Conservation (phyloP, 768 basidiomycete species). For the Tulasnella sp. region DNA sequence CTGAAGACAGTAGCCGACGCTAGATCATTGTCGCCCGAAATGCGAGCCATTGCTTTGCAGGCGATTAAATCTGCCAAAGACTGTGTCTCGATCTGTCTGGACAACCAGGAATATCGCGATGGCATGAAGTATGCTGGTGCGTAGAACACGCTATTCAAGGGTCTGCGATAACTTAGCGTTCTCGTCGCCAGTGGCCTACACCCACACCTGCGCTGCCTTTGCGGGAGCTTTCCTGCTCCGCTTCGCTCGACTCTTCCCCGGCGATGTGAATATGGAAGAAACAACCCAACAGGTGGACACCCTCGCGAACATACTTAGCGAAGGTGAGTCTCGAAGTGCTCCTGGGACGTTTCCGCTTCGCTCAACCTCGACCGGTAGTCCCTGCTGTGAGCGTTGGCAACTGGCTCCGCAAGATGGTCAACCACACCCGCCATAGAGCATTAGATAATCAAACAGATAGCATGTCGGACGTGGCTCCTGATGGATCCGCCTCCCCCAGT, state of each 20-base stretch:
- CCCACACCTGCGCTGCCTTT: constrained; percentile 34
- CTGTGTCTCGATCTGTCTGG: constrained; percentile 32
- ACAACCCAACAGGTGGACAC: constrained; percentile 31
- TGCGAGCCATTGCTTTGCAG: constrained; percentile 31
- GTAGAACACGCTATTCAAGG: background rate
- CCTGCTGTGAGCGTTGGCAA: constrained; percentile 31
- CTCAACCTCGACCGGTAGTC: constrained; percentile 14
- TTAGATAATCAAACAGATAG: constrained; percentile 5
- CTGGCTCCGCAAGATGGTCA: constrained; percentile 32
- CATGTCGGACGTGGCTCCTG: background rate
- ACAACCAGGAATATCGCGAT: constrained; percentile 32
- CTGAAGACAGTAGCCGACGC: constrained; percentile 31
- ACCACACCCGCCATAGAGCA: constrained; percentile 28
- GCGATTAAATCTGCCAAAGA: constrained; percentile 32
- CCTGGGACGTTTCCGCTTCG: background rate
- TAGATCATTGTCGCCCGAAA: constrained; percentile 31
- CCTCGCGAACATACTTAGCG: constrained; percentile 30
- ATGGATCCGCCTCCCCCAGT: background rate
- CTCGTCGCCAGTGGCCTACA: constrained; percentile 31
- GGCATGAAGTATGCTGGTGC: constrained; percentile 32
- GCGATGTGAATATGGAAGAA: constrained; percentile 31
- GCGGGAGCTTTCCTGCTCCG: constrained; percentile 33
- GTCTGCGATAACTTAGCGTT: background rate
- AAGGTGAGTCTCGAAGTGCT: constrained; percentile 26
- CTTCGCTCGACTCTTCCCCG: constrained; percentile 33